Evolutionary conservation across 345 rosid species (phyloP).

Genomic region (Lepidium sativum): DNA sequence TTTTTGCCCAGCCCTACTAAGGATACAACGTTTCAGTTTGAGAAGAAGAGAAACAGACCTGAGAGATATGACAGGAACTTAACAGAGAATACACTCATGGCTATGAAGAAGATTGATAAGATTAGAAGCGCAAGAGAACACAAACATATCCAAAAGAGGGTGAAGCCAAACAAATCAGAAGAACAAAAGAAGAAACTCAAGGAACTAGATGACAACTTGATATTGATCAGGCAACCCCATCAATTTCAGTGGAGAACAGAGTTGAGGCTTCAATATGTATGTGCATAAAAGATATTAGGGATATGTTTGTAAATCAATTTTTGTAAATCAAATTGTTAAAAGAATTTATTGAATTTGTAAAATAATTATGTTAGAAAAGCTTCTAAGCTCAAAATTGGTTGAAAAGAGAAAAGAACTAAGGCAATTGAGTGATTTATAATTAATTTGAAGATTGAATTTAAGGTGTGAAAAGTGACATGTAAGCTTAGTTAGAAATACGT

Average conservation of each 20-base stretch:
- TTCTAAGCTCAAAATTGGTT: no score
- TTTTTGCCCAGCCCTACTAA: no score
- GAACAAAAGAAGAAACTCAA: constrained; percentile 27
- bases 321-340: no score
- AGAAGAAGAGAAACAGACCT: constrained; percentile 92
- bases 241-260: constrained; percentile 37
- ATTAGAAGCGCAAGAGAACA: constrained; percentile 49
- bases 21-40: constrained; percentile 93
- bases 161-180: constrained; percentile 42
- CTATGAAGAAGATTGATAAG: constrained; percentile 86
- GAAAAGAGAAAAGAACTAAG: no score
- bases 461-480: no score
- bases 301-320: no score
- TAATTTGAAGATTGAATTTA: no score
- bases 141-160: constrained; percentile 47
- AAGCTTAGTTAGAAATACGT: no score
- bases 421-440: no score
- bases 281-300: no score
- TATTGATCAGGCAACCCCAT: constrained; percentile 36
- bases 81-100: constrained; percentile 58
- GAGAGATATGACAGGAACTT: constrained; percentile 90
- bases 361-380: no score
- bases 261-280: constrained; percentile 47
- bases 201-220: constrained; percentile 35
- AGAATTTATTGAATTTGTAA: no score